Evolutionary conservation across 768 basidiomycete species (phyloP).

Genomic region (Sarcodon aspratus): DNA sequence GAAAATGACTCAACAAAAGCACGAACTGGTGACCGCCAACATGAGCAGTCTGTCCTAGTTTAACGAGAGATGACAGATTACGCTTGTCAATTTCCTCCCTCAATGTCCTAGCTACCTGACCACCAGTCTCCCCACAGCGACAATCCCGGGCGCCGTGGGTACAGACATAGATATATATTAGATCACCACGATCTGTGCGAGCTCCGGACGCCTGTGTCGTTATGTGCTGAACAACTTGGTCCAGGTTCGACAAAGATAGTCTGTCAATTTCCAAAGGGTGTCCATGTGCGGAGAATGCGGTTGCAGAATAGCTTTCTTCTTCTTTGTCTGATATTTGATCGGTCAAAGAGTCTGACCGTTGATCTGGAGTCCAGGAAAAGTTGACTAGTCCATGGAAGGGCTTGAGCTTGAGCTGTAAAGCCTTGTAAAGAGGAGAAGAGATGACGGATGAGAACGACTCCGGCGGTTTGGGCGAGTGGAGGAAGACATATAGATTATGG

Average conservation of each 20-base stretch:
- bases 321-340: constrained; percentile 3
- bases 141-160: constrained; percentile 75
- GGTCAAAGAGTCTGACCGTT: constrained; percentile 7
- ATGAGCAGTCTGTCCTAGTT: constrained; percentile 59
- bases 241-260: constrained; percentile 37
- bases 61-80: constrained; percentile 19
- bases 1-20: not conserved
- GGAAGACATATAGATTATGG: constrained; percentile 44
- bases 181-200: constrained; percentile 5
- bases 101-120: constrained; percentile 41
- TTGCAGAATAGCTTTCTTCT: constrained; percentile 24
- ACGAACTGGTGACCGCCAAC: constrained; percentile 79
- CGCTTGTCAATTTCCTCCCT: constrained; percentile 36
- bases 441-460: constrained; percentile 33
- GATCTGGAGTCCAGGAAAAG: constrained; percentile 38
- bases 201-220: constrained; percentile 15
- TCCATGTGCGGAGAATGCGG: constrained; percentile 37
- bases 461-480: constrained; percentile 40
- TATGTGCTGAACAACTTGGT: constrained; percentile 28
- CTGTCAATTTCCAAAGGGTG: constrained; percentile 38
- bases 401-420: constrained; percentile 30
- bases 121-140: constrained; percentile 61
- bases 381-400: constrained; percentile 49
- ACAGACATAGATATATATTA: constrained; percentile 52
- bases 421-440: constrained; percentile 36